phyloP scores from a whole-genome alignment of 768 basidiomycete species.

The Calocybe indica region DNA sequence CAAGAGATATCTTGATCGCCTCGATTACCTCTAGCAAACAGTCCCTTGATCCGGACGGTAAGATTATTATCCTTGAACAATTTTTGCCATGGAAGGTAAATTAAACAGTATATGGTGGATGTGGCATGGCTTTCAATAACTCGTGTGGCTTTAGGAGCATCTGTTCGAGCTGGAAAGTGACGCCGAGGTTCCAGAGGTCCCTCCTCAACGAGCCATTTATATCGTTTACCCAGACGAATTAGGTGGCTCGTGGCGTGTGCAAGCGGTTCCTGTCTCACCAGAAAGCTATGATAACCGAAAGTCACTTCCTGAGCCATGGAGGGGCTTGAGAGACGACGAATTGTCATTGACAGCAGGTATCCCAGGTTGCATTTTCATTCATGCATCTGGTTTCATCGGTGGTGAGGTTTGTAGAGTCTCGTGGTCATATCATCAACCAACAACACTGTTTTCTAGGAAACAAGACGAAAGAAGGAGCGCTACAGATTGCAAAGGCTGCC shows the following conservation, averaged over 20 bases:
- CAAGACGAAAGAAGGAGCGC: slow-evolving; percentile 83
- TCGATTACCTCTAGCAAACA: slow-evolving; percentile 52
- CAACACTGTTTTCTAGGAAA: slow-evolving; percentile 49
- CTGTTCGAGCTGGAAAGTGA: slow-evolving; percentile 81
- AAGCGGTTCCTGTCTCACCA: slow-evolving; percentile 79
- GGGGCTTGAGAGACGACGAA: slow-evolving; percentile 83
- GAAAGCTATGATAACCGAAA: slow-evolving; percentile 91
- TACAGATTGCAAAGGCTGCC: slow-evolving; percentile 71
- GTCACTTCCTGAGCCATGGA: slow-evolving; percentile 89
- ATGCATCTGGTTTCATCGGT: slow-evolving; percentile 96
- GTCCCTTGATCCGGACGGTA: slow-evolving; percentile 62
- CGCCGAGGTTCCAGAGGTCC: slow-evolving; percentile 27
- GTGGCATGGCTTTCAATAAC: background rate
- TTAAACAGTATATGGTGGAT: slow-evolving; percentile 17
- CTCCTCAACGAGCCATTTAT: slow-evolving; percentile 62
- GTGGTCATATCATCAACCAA: background rate
- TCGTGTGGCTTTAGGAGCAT: slow-evolving; percentile 49
- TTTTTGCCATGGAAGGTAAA: slow-evolving; percentile 87
- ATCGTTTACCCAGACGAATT: slow-evolving; percentile 87
- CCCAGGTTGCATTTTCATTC: slow-evolving; percentile 84
- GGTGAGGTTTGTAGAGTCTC: slow-evolving; percentile 38
- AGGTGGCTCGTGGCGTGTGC: slow-evolving; percentile 77
- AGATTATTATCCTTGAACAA: slow-evolving; percentile 72
- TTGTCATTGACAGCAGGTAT: slow-evolving; percentile 72
- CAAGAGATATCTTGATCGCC: slow-evolving; percentile 66